A percentile compares a stretch with the other conserved stretches of the same genome.
These are phyloP conservation scores for Penicillium sp. DNA, from an alignment of 2,329 filamentous ascomycete genomes.

Conservation along the genomic window DNA sequence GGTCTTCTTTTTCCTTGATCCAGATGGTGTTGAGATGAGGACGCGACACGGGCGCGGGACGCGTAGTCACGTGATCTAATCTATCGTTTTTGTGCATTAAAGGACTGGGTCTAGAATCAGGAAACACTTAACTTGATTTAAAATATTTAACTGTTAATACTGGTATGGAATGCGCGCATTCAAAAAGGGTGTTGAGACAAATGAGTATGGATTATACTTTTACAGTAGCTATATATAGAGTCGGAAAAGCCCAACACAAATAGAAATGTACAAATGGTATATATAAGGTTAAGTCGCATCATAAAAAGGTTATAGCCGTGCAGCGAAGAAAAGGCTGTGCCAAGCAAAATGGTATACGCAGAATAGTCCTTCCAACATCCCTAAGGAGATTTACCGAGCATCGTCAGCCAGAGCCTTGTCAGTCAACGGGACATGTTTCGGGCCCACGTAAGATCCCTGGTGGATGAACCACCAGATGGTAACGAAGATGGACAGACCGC, in stretches of 20 bases:
- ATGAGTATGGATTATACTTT: slow-evolving; percentile 3
- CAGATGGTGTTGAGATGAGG: slow-evolving; percentile 5
- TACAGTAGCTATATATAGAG: slow-evolving; percentile 8
- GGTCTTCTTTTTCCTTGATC: neutral
- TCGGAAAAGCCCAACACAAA: slow-evolving; percentile 6
- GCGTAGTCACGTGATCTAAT: slow-evolving; percentile 24
- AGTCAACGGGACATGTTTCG: slow-evolving; percentile 37
- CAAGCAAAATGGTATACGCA: slow-evolving; percentile 20
- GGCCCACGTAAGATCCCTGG: slow-evolving; percentile 37
- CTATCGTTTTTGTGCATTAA: neutral
- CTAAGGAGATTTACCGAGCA: slow-evolving; percentile 24
- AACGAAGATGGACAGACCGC: slow-evolving; percentile 53
- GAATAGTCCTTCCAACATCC: slow-evolving; percentile 9
- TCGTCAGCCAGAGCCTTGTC: slow-evolving; percentile 36
- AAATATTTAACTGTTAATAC: neutral
- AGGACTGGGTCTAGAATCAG: neutral
- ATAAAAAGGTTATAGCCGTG: slow-evolving; percentile 11
- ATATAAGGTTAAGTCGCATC: slow-evolving; percentile 16
- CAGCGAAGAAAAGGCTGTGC: slow-evolving; percentile 11
- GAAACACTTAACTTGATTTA: neutral
- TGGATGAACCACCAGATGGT: slow-evolving; percentile 47
- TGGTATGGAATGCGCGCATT: too few relatives aligned
- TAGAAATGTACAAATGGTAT: slow-evolving; percentile 13
- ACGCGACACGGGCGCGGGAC: slow-evolving; percentile 18
- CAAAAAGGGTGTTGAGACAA: too few relatives aligned